A percentile compares a stretch with the other conserved stretches of the same genome.
Evolutionary conservation across 176 grass and related monocot genomes (phyloP).

Genomic region (Bolboschoenus planiculmis): DNA sequence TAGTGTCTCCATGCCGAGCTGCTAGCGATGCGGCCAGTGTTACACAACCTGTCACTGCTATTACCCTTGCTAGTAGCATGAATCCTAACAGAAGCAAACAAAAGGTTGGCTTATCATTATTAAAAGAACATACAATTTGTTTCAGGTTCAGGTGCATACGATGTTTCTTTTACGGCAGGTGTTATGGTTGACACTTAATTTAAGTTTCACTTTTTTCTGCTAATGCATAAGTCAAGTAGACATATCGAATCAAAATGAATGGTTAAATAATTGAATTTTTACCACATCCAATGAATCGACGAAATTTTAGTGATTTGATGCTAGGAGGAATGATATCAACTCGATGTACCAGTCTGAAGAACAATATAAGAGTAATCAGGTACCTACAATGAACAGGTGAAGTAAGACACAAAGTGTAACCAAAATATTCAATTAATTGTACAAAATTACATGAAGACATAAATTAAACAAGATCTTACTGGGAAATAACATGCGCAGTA

Average conservation of each 20-base stretch:
- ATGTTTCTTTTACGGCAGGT: neutral
- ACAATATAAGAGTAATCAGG: slow-evolving; percentile 77
- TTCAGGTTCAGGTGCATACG: neutral
- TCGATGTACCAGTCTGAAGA: slow-evolving; percentile 55
- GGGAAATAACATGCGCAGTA: slow-evolving; percentile 78
- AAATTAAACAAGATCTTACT: slow-evolving; percentile 44
- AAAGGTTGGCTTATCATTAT: neutral
- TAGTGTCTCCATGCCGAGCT: slow-evolving; percentile 58
- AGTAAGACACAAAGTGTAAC: neutral
- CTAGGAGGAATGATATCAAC: slow-evolving; percentile 76
- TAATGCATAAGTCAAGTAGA: neutral
- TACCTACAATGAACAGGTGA: slow-evolving; percentile 50
- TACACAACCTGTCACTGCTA: slow-evolving; percentile 94
- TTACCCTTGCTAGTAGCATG: slow-evolving; percentile 78
- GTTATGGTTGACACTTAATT: neutral
- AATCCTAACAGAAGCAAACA: slow-evolving; percentile 38
- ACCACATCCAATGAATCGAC: slow-evolving; percentile 90
- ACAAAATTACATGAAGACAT: neutral
- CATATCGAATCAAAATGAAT: neutral
- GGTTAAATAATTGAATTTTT: slow-evolving; percentile 1
- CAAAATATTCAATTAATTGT: neutral
- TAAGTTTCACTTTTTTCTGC: neutral
- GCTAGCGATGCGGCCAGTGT: slow-evolving; percentile 85
- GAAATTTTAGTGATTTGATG: slow-evolving; percentile 77
- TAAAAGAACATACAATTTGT: neutral